These are phyloP conservation scores for Monilinia fructigena DNA, from an alignment of 2,329 filamentous ascomycete species.

Conservation along the genomic window DNA sequence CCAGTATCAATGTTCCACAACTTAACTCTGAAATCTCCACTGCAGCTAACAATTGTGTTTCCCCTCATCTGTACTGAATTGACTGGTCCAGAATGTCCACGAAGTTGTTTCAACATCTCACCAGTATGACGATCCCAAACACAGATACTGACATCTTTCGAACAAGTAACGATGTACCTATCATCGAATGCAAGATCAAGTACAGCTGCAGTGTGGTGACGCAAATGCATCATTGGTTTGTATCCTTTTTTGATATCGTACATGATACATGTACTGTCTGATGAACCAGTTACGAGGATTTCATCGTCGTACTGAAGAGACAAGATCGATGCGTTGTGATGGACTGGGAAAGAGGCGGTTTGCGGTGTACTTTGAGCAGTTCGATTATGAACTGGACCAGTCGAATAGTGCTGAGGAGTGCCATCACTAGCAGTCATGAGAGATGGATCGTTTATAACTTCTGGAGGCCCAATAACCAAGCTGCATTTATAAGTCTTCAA, in stretches of 20 bases:
- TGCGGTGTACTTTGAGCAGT: constrained; percentile 51
- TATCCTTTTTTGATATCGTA: constrained; percentile 82
- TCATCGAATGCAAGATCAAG: constrained; percentile 92
- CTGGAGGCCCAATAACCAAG: constrained; percentile 79
- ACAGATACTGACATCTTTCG: constrained; percentile 91
- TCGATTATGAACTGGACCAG: constrained; percentile 43
- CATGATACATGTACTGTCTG: constrained; percentile 86
- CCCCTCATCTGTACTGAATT: constrained; percentile 95
- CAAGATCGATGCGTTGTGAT: constrained; percentile 89
- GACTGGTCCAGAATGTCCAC: constrained; percentile 86
- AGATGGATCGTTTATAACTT: constrained; percentile 54
- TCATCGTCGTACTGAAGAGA: constrained; percentile 92
- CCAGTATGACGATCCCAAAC: constrained; percentile 89
- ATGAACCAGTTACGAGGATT: constrained; percentile 93
- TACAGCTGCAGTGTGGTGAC: constrained; percentile 80
- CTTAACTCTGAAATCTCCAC: constrained; percentile 88
- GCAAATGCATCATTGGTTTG: constrained; percentile 73
- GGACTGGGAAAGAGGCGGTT: constrained; percentile 57
- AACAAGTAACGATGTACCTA: constrained; percentile 92
- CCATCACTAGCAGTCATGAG: constrained; percentile 54
- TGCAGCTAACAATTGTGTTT: constrained; percentile 89
- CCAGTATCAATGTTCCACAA: constrained; percentile 93
- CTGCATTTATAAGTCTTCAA: constrained; percentile 83
- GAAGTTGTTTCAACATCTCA: constrained; percentile 70
- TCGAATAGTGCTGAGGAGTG: constrained; percentile 56